Percentiles rank a stretch among this genome's conserved stretches.
Evolutionary conservation across 2,329 filamentous ascomycete species (phyloP).

Genomic region (Colletotrichum ledebouriae): DNA sequence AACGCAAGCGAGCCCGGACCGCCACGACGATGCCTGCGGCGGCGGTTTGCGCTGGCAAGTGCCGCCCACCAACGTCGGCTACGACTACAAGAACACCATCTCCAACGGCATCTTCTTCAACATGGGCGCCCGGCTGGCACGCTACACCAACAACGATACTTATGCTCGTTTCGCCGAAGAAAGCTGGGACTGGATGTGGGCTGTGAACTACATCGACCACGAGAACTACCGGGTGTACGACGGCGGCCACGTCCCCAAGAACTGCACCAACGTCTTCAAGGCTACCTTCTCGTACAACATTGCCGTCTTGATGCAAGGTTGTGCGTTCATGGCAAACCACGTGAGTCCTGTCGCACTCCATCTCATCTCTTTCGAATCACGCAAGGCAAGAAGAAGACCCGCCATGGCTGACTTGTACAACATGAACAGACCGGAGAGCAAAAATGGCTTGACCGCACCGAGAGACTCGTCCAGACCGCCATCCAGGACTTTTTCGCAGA

Average conservation of each 20-base stretch:
- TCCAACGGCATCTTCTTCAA: constrained; percentile 76
- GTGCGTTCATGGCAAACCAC: constrained; percentile 71
- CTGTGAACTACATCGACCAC: constrained; percentile 64
- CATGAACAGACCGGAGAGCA: constrained; percentile 48
- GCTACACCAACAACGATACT: constrained; percentile 76
- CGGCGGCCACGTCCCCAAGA: constrained; percentile 62
- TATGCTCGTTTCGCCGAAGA: constrained; percentile 75
- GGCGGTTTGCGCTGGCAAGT: constrained; percentile 83
- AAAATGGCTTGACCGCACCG: constrained; percentile 66
- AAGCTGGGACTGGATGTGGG: constrained; percentile 71
- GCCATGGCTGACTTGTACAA: constrained; percentile 39
- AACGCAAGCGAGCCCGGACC: constrained; percentile 65
- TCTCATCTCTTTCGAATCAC: too few species aligned
- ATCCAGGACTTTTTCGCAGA: constrained; percentile 63
- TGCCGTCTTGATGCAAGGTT: constrained; percentile 66
- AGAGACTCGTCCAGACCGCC: constrained; percentile 64
- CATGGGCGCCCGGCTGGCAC: constrained; percentile 76
- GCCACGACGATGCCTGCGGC: constrained; percentile 68
- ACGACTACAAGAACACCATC: constrained; percentile 79
- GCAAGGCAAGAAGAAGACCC: too few species aligned
- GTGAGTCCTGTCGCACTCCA: constrained; percentile 45
- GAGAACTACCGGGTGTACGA: constrained; percentile 71
- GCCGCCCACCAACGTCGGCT: constrained; percentile 79
- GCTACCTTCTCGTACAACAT: constrained; percentile 70
- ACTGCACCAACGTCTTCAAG: constrained; percentile 67